Conservation (phyloP, 2,329 filamentous ascomycete genomes). For the Ceratocystiopsis brevicomis region DNA sequence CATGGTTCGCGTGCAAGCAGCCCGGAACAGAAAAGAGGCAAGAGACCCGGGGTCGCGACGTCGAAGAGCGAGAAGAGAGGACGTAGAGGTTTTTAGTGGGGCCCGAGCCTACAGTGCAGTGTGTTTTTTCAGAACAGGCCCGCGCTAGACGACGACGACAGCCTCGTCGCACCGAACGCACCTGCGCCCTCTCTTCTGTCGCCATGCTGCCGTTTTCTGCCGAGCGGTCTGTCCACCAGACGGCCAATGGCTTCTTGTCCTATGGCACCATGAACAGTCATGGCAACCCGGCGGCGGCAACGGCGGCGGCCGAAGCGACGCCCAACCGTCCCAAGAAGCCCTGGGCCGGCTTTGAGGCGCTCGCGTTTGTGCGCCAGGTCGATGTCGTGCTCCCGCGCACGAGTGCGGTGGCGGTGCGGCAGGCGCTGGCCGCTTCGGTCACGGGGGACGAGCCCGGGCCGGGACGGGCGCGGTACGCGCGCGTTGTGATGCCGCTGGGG, state of each 20-base stretch:
- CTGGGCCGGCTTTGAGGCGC: conserved; percentile 47
- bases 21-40: too few relatives aligned
- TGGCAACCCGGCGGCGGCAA: conserved; percentile 50
- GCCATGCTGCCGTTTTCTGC: conserved; percentile 26
- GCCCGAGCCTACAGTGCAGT: background rate
- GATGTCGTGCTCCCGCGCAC: conserved; percentile 57
- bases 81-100: conserved; percentile 6
- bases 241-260: conserved; percentile 55
- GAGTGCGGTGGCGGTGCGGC: conserved; percentile 32
- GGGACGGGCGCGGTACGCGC: conserved; percentile 34
- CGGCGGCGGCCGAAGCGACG: conserved; percentile 14
- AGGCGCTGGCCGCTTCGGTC: conserved; percentile 25
- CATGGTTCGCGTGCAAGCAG: background rate
- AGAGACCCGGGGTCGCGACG: background rate
- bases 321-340: conserved; percentile 45
- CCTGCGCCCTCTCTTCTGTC: background rate
- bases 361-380: conserved; percentile 38
- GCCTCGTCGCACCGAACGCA: background rate
- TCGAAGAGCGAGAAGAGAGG: background rate
- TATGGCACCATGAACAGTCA: conserved; percentile 44
- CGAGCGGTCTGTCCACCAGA: conserved; percentile 28
- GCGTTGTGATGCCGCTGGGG: conserved; percentile 52
- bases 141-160: too few relatives aligned
- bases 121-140: too few relatives aligned
- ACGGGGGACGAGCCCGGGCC: conserved; percentile 2